Evolutionary conservation across 805 yeast species (phyloP).

Genomic region (Saccharomycopsis lassenensis): DNA sequence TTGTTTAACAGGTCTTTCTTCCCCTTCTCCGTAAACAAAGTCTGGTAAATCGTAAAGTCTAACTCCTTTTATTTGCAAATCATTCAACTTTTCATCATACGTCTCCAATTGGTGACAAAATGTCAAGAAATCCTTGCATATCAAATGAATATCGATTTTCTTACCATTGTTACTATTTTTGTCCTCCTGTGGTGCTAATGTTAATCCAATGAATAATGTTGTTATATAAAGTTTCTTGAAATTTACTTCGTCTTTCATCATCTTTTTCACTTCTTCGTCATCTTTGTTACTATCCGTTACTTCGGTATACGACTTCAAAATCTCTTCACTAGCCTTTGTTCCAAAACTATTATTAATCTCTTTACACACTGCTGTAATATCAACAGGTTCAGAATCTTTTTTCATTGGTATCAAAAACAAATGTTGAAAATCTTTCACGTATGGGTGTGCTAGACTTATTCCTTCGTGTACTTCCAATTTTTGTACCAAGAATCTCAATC

Average conservation of each 20-base stretch:
- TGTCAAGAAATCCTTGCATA: constrained; percentile 81
- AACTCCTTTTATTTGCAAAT: constrained; percentile 52
- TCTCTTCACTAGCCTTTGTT: constrained; percentile 41
- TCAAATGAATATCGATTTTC: constrained; percentile 74
- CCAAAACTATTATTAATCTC: constrained; percentile 55
- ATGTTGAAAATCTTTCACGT: constrained; percentile 60
- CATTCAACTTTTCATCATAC: constrained; percentile 49
- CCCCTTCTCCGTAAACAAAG: constrained; percentile 72
- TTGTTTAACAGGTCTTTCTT: constrained; percentile 56
- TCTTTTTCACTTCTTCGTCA: constrained; percentile 24
- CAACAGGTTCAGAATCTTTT: constrained; percentile 34
- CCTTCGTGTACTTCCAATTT: constrained; percentile 74
- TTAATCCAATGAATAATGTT: constrained; percentile 72
- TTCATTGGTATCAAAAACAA: constrained; percentile 31
- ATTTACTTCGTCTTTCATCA: constrained; percentile 13
- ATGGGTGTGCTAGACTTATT: constrained; percentile 81
- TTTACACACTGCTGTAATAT: constrained; percentile 46
- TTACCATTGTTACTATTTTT: constrained; percentile 38
- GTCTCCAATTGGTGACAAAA: constrained; percentile 65
- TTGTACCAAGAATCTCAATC: constrained; percentile 67
- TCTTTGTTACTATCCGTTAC: constrained; percentile 28
- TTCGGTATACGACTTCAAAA: constrained; percentile 25
- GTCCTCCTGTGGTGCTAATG: constrained; percentile 21
- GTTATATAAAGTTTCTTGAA: constrained; percentile 27
- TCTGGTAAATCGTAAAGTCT: constrained; percentile 74